Evolutionary conservation across 352 stramenopile genomes (phyloP), one percentile per base, ranked within the genome.

Genomic region (Chrysophaeum taylorii): DNA sequence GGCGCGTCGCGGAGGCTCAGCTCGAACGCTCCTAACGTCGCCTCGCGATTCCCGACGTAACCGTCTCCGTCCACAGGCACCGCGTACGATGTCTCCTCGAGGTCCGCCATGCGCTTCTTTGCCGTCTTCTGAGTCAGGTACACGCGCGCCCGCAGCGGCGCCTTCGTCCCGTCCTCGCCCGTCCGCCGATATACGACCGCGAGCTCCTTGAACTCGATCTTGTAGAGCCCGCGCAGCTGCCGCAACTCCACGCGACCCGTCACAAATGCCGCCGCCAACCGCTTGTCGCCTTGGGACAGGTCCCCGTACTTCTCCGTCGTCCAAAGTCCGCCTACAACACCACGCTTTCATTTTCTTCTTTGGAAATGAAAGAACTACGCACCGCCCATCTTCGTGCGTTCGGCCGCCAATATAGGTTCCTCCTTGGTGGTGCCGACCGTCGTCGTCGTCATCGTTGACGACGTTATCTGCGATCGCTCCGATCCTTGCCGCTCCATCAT

Each of bases 51-150:
- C 12, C 14, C 23, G 2, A 66, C 35, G 35, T 33, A 66, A 2
- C 57, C 57, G 12, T 66, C n/a, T 18, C 12, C 36, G 36, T 66
- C 57, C 12, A 66, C n/a, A n/a, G 57, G 57, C 57, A 66, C 57
- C 23, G 7, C 7, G 31, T 66, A 66, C 12, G 33, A 31, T 36
- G 57, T 66, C 36, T 66, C 57, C 36, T 66, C 57, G 12, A 66
- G n/a, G 36, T 66, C 57, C 36, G 57, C 35, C 57, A 66, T 66
- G 33, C 57, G 57, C 57, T 45, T 66, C 36, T 66, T 66, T 9
- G 57, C 12, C 57, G 41, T 66, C 36, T 66, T 66, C 1, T n/a
- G 31, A 15, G 57, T 66, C 9, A 66, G 35, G 57, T 38, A 66
- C 14, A 66, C 57, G 33, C 36, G 7, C 12, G 57, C 57, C 16